Base-by-base conservation (phyloP, 805 yeast genomes). In the Zygosaccharomyces bisporus region DNA sequence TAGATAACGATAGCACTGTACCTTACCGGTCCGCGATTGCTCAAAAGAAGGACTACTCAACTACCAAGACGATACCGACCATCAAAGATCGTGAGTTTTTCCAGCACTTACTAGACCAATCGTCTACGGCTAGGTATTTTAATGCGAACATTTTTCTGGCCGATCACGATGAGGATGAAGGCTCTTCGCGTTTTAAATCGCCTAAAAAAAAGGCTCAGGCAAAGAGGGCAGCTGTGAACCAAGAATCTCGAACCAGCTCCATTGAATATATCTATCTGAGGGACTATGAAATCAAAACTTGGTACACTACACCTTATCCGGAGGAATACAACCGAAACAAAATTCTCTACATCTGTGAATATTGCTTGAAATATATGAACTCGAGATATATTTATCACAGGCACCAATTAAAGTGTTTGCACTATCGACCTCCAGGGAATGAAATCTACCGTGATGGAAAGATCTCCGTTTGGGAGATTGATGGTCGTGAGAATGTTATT, bases 261-360 rank as follows among this genome's bases (percentile, higher is more conserved):
- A 75, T 85, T 33, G 72, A 75, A 39, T 77, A 76, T 44, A 81
- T 90, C 18, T 88, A 81, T 54, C 80, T 90, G 52, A 77, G 88
- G 27, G 75, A 75, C 34, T 77, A 67, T 61, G 89, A 84, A 59
- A 86, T 93, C 20, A 85, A 83, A 48, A 86, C 96, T 0, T 88
- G 97, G 96, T 90, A 86, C 64, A 78, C 86, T 3, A 81, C 96
- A 0, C 98, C 98, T 1, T 93, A 86, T 60, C 97, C 98, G 0
- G 89, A 85, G 48, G 93, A 86, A 57, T 86, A 80, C 57, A 77
- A 86, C 33, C 73, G 73, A 23, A 76, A 80, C 36, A 69, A 70
- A 33, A 74, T 80, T 2, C 67, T 93, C 36, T 81, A 81, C 57
- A 75, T 91, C 12, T 93, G 98, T 64, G 93, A 88, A 52, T 80